phyloP scores from a whole-genome alignment of 2,329 filamentous ascomycete species.

The Mycosphaerella arachidis region DNA sequence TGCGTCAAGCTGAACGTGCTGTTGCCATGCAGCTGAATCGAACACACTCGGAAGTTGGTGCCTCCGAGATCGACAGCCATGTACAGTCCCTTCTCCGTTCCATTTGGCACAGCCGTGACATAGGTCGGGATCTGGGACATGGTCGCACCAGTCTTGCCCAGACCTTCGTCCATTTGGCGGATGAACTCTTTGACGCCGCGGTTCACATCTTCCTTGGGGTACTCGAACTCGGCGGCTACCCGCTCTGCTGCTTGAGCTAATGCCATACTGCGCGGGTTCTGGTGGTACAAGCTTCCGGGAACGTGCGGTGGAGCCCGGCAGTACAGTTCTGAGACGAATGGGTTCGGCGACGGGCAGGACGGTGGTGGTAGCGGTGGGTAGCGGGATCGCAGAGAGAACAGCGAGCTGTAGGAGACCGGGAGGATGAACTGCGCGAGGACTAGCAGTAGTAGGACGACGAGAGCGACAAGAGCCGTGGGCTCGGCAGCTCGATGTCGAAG shows the following conservation, averaged over 20 bases:
- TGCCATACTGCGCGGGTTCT: slow-evolving; percentile 44
- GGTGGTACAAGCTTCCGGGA: slow-evolving; percentile 26
- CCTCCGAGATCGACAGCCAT: slow-evolving; percentile 96
- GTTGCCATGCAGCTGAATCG: slow-evolving; percentile 86
- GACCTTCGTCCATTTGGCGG: slow-evolving; percentile 80
- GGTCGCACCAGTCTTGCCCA: slow-evolving; percentile 71
- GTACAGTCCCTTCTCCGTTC: slow-evolving; percentile 96
- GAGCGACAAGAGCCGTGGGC: slow-evolving; percentile 14
- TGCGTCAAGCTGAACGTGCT: slow-evolving; percentile 91
- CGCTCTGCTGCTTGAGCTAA: slow-evolving; percentile 68
- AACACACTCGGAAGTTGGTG: slow-evolving; percentile 98
- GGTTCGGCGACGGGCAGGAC: slow-evolving; percentile 31
- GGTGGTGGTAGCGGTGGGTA: slow-evolving; percentile 19
- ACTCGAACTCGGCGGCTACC: slow-evolving; percentile 82
- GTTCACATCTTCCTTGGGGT: slow-evolving; percentile 71
- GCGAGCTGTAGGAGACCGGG: slow-evolving; percentile 1
- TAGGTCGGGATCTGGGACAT: slow-evolving; percentile 97
- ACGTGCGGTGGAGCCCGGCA: slow-evolving; percentile 30
- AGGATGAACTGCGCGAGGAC: slow-evolving; percentile 14
- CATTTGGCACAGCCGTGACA: slow-evolving; percentile 92
- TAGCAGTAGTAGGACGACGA: slow-evolving; percentile 11
- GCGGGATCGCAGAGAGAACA: slow-evolving; percentile 6
- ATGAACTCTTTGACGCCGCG: slow-evolving; percentile 81
- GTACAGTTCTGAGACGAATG: slow-evolving; percentile 34
- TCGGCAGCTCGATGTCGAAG: slow-evolving; percentile 5